Evolutionary conservation across 192 early-diverging fungal species (phyloP).

Genomic region (Bifiguratus adelaidae): DNA sequence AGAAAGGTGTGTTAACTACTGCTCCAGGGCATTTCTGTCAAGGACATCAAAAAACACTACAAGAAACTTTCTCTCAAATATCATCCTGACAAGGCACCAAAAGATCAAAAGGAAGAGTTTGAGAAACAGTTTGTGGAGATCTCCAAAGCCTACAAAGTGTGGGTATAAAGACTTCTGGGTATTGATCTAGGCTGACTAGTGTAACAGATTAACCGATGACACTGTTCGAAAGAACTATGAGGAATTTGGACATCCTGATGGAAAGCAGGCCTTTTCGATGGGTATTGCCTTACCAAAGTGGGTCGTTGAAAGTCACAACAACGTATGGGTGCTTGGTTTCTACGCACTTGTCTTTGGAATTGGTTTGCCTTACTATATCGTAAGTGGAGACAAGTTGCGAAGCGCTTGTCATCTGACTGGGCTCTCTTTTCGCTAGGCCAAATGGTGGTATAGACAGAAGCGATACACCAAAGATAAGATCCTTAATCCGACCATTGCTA

Average conservation of each 20-base stretch:
- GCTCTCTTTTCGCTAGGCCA: constrained; percentile 32
- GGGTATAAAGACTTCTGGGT: constrained; percentile 11
- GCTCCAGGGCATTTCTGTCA: constrained; percentile 25
- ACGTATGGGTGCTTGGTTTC: constrained; percentile 67
- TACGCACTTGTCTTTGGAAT: constrained; percentile 88
- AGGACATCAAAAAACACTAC: constrained; percentile 59
- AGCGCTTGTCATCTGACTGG: neutral
- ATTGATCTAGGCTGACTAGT: too few species aligned
- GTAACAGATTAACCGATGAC: constrained; percentile 73
- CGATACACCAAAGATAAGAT: constrained; percentile 85
- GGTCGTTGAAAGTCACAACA: constrained; percentile 81
- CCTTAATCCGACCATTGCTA: constrained; percentile 79
- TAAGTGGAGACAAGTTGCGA: constrained; percentile 8
- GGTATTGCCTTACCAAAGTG: constrained; percentile 90
- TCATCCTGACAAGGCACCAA: constrained; percentile 70
- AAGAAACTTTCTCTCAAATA: constrained; percentile 55
- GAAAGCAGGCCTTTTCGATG: constrained; percentile 84
- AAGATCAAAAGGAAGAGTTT: constrained; percentile 57
- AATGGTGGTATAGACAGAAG: constrained; percentile 93
- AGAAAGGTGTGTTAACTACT: neutral
- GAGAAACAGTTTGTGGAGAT: constrained; percentile 76
- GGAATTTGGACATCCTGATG: constrained; percentile 95
- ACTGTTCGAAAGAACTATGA: constrained; percentile 85
- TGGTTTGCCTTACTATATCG: constrained; percentile 77
- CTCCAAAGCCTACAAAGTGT: constrained; percentile 89